These are phyloP conservation scores for Linnemannia zychae DNA, from an alignment of 192 early-diverging fungal species.

Conservation along the genomic window DNA sequence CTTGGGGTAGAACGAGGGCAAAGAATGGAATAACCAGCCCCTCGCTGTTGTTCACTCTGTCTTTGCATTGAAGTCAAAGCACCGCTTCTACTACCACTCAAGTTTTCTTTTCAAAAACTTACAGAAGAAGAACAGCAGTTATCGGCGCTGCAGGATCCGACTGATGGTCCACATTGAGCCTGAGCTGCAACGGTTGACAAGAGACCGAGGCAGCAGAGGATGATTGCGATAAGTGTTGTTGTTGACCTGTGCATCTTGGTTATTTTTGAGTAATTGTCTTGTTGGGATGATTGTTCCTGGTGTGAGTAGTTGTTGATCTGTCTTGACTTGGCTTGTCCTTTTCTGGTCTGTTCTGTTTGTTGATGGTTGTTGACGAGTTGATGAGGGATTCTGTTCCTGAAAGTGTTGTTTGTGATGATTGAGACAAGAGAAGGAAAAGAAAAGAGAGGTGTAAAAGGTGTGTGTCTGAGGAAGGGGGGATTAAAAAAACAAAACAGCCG, in stretches of 20 bases:
- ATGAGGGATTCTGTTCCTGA: background rate
- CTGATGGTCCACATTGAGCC: constrained; percentile 6
- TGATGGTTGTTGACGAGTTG: background rate
- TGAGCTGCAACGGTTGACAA: constrained; percentile 35
- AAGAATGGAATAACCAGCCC: no score
- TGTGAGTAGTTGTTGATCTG: background rate
- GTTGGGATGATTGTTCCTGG: no score
- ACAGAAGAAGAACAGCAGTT: constrained; percentile 26
- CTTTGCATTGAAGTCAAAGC: no score
- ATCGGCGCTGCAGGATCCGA: background rate
- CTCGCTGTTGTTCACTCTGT: no score
- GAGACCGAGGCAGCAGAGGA: constrained; percentile 26
- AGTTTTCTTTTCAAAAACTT: no score
- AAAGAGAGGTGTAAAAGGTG: background rate
- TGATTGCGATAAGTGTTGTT: constrained; percentile 7
- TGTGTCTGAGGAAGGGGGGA: background rate
- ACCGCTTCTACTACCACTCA: no score
- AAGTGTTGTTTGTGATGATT: background rate
- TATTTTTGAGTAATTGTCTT: no score
- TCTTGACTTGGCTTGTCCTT: background rate
- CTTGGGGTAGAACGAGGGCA: background rate
- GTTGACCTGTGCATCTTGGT: constrained; percentile 20
- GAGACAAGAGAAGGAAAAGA: background rate
- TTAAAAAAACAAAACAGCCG: background rate
- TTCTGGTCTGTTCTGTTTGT: background rate